Percentiles rank a stretch among this genome's conserved stretches.
phyloP scores from a whole-genome alignment of 257 asterid genomes.

The Lavandula angustifolia region DNA sequence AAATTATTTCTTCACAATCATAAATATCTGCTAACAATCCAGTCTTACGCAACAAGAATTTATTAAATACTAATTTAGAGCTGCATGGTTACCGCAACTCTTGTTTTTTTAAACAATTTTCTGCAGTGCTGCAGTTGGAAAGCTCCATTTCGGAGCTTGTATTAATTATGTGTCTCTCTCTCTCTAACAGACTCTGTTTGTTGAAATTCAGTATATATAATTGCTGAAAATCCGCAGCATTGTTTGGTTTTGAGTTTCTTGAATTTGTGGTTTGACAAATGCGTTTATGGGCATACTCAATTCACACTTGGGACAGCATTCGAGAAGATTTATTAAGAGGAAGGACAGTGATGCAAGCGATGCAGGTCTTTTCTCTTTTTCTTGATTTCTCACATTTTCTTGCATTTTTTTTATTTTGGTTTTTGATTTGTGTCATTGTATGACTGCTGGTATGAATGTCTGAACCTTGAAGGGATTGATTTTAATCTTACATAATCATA shows the following conservation, averaged over 20 bases:
- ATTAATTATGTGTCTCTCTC: neutral
- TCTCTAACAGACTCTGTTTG: neutral
- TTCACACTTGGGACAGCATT: slow-evolving; percentile 47
- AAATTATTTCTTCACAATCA: neutral
- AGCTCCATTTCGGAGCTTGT: neutral
- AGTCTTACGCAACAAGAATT: neutral
- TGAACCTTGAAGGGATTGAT: no score
- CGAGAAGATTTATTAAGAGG: slow-evolving; percentile 65
- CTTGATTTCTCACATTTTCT: no score
- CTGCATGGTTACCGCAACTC: slow-evolving; percentile 13
- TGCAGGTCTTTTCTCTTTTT: slow-evolving; percentile 49
- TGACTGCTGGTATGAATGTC: no score
- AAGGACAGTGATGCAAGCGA: slow-evolving; percentile 92
- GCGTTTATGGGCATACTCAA: slow-evolving; percentile 62
- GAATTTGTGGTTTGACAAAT: slow-evolving; percentile 25
- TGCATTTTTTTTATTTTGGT: neutral
- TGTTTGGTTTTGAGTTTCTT: slow-evolving; percentile 10
- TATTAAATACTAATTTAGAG: neutral
- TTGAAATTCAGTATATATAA: neutral
- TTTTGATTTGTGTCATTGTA: no score
- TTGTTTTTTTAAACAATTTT: slow-evolving; percentile 12
- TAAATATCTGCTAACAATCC: neutral
- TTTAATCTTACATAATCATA: no score
- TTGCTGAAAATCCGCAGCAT: neutral
- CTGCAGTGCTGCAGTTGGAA: slow-evolving; percentile 8